Evolutionary conservation across 805 yeast species (phyloP), one percentile per base, ranked within the genome.

Genomic region (Lipomyces orientalis): DNA sequence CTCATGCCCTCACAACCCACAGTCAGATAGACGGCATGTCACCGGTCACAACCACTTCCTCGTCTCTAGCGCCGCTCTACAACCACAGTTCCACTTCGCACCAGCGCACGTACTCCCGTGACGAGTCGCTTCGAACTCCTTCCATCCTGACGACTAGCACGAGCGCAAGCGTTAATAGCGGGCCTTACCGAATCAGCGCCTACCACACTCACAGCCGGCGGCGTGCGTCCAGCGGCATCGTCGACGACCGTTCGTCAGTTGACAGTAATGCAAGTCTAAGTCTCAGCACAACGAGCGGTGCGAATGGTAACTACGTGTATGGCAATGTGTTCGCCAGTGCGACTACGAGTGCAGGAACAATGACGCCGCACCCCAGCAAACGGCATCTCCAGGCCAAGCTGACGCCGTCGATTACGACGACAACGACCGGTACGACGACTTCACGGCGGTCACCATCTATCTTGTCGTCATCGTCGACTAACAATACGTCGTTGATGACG

Each of bases 381-480:
- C 35, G 61, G 16, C 60, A 29, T 35, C 22, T 51, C 59, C 49
- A 60, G 54, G 4, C 29, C 29, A 9, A 39, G 54, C 51, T 51
- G 54, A 35, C 67, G 22, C 22, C 62, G 54, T 19, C 59, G 29
- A 43, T 54, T 22, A 49, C 31, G 14, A 25, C 52, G 33, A 37
- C 62, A 4, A 59, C 69, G 6, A 63, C 68, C 2, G 51, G 62
- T 31, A 56, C 71, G 12, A 60, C 64, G 34, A 60, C 63, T 1
- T 66, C 72, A 2, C 54, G 66, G 37, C 46, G 62, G 29, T 57
- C 68, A 4, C 52, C 61, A 9, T 66, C 70, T 25, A 25, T 49
- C n/a, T n/a, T 66, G 35, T 67, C 72, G 19, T 39, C 72, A 12
- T 63, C 70, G 19, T 63, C 70, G 7, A 62, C 66, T n/a, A 68